Base-by-base conservation (phyloP, 768 basidiomycete genomes). In the Leucocoprinus leucothites region DNA sequence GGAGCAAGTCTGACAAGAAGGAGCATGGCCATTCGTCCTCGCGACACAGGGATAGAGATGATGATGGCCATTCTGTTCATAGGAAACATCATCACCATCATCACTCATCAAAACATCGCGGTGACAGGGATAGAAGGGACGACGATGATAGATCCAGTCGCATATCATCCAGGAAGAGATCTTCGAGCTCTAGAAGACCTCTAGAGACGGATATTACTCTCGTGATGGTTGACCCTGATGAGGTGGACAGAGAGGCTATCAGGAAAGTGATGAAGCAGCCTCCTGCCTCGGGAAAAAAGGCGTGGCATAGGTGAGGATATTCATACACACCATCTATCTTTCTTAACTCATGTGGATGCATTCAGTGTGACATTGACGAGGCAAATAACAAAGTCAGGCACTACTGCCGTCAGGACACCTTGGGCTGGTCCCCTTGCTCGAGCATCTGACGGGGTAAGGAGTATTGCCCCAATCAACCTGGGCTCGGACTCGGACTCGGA, bases 231-330 rank as follows among this genome's bases (percentile, higher is more conserved):
- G 74, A 74, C 36, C 40, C 54, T 40, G 70, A 71, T 43, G 66
- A 60, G 45, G 60, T 68, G 1, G 69, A 71, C 41, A 52, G 25
- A 6, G 40, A 19, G 25, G 14, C 26, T 4, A 3, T 40, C 24
- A 28, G 24, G 19, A n/a, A 18, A 14, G 26, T 44, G 42, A 53
- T 35, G 42, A 46, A 53, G 35, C 43, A 36, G 6, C 16, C 21
- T 24, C 31, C 31, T 26, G 8, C 40, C 18, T 18, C 31, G 34
- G 14, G 44, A 18, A 34, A 7, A 9, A 35, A 43, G 34, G 70
- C 74, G 19, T 78, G 76, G 76, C 76, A 78, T 61, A 74, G 75
- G 76, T 78, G 60, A 41, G 72, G 64, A 19, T n/a, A n/a, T 28
- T 25, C 35, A 26, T 25, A 25, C 25, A 19, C 18, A 28, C 11